A percentile compares a stretch with the other conserved stretches of the same genome.
Conservation (phyloP, 371 early-diverging fungal species). For the Mortierella sp. region DNA sequence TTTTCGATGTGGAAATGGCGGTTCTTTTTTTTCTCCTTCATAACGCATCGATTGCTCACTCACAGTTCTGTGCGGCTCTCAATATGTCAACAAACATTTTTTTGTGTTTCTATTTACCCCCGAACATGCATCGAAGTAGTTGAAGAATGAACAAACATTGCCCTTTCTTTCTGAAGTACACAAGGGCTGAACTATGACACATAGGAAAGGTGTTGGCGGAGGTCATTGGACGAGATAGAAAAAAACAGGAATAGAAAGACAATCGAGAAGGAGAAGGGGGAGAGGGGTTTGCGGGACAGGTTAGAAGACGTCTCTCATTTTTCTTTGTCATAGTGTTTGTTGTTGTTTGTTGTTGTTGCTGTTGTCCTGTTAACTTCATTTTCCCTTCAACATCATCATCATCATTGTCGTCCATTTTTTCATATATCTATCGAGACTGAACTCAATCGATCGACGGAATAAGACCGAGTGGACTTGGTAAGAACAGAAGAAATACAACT, state of each 20-base stretch:
- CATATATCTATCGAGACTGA: neutral
- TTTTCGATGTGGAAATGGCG: too few relatives aligned
- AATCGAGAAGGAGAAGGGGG: neutral
- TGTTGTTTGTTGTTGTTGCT: neutral
- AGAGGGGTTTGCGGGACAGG: neutral
- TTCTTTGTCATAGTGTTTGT: neutral
- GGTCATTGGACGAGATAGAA: neutral
- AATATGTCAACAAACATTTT: neutral
- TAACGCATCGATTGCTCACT: neutral
- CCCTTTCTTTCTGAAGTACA: neutral
- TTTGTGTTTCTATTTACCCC: neutral
- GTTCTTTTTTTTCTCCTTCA: too few relatives aligned
- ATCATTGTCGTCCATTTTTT: neutral
- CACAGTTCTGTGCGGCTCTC: conserved; percentile 1
- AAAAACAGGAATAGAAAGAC: neutral
- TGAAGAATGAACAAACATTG: neutral
- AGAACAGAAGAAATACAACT: neutral
- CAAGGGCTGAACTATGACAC: neutral
- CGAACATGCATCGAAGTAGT: neutral
- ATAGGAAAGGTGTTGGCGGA: neutral
- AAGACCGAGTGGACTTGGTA: neutral
- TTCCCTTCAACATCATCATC: neutral
- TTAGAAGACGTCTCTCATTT: neutral
- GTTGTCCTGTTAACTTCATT: neutral
- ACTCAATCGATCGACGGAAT: neutral